These are phyloP conservation scores for Plantago elongata DNA, from an alignment of 257 asterid species.

Conservation along the genomic window DNA sequence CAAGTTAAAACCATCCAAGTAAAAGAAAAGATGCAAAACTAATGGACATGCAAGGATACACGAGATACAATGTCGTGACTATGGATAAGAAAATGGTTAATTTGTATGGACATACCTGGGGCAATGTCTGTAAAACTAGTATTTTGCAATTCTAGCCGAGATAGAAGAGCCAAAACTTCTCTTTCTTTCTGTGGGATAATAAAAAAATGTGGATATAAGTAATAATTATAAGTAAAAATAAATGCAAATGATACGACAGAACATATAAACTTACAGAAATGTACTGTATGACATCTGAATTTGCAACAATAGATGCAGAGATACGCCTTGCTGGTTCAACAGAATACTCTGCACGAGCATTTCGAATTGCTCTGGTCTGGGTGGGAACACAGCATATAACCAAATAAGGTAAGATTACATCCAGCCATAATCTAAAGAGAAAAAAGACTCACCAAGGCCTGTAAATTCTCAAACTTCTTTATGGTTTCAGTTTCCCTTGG, in stretches of 20 bases:
- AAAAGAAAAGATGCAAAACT: too few species aligned
- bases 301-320: slow-evolving; percentile 80
- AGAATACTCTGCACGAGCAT: slow-evolving; percentile 95
- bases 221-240: too few species aligned
- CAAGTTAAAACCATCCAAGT: too few species aligned
- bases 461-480: slow-evolving; percentile 81
- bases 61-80: too few species aligned
- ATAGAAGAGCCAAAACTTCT: slow-evolving; percentile 83
- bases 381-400: slow-evolving; percentile 18
- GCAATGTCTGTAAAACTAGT: slow-evolving; percentile 51
- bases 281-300: slow-evolving; percentile 71
- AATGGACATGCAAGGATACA: too few species aligned
- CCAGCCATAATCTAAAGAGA: slow-evolving; percentile 4
- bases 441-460: slow-evolving; percentile 62
- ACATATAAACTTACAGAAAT: slow-evolving; percentile 58
- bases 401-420: slow-evolving; percentile 4
- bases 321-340: slow-evolving; percentile 93
- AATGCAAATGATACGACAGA: not conserved
- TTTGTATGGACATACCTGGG: slow-evolving; percentile 48
- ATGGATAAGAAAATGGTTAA: not conserved
- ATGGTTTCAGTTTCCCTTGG: slow-evolving; percentile 65
- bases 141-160: slow-evolving; percentile 74
- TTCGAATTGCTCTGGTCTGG: slow-evolving; percentile 90
- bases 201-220: too few species aligned
- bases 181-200: slow-evolving; percentile 55